phyloP scores from a whole-genome alignment of 345 rosid species.

The Aquilaria sinensis region DNA sequence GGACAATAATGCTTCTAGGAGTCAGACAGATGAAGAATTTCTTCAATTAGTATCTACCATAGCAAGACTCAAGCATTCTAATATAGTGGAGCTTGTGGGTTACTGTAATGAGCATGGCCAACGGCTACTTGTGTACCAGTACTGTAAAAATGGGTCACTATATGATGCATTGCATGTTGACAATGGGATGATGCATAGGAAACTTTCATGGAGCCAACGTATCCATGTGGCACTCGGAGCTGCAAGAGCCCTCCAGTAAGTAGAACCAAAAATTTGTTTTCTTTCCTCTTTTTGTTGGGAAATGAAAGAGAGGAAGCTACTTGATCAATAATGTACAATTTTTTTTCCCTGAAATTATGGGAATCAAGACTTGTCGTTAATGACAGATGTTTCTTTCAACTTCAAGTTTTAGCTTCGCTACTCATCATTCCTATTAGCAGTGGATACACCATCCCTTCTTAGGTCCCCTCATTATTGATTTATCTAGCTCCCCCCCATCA shows the following conservation, averaged over 20 bases:
- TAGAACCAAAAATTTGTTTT: conserved; percentile 11
- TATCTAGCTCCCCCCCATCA: no score
- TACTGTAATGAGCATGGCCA: conserved; percentile 82
- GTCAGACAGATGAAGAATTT: conserved; percentile 56
- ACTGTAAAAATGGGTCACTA: conserved; percentile 59
- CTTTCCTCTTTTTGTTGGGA: conserved; percentile 8
- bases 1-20: conserved; percentile 33
- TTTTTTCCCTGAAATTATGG: no score
- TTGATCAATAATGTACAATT: no score
- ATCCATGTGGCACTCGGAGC: conserved; percentile 72
- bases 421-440: no score
- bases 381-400: no score
- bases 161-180: conserved; percentile 74
- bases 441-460: no score
- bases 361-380: no score
- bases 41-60: conserved; percentile 44
- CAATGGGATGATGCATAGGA: conserved; percentile 43
- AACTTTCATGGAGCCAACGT: conserved; percentile 74
- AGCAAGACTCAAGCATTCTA: conserved; percentile 56
- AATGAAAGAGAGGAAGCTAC: not conserved
- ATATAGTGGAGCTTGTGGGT: conserved; percentile 71
- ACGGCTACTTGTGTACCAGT: conserved; percentile 61
- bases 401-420: no score
- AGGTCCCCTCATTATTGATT: no score
- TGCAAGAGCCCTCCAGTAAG: conserved; percentile 91